Percentiles rank a stretch among this genome's conserved stretches.
These are phyloP conservation scores for Diaporthe ampelina DNA, from an alignment of 2,329 filamentous ascomycete species.

Conservation along the genomic window DNA sequence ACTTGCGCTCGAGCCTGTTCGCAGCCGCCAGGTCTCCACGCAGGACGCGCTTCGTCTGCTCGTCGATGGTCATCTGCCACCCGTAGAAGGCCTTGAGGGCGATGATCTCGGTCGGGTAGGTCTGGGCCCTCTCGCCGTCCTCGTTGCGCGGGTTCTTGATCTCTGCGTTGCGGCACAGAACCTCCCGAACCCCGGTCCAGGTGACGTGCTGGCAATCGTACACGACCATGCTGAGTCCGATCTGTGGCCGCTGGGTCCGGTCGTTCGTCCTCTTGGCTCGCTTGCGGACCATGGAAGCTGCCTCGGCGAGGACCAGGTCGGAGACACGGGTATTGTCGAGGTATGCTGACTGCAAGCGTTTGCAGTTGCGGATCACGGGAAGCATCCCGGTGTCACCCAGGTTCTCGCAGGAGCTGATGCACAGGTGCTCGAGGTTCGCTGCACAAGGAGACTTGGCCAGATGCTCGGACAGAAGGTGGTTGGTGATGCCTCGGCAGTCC, in stretches of 20 bases:
- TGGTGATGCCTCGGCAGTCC: slow-evolving; percentile 83
- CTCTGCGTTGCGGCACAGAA: slow-evolving; percentile 87
- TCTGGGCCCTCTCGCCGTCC: slow-evolving; percentile 41
- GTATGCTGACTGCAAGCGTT: slow-evolving; percentile 77
- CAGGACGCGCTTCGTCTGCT: slow-evolving; percentile 89
- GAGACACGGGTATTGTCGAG: slow-evolving; percentile 96
- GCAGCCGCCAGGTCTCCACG: slow-evolving; percentile 82
- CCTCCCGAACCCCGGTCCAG: slow-evolving; percentile 90
- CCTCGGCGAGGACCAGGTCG: slow-evolving; percentile 87
- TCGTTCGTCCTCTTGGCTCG: slow-evolving; percentile 66
- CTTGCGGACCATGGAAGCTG: slow-evolving; percentile 81
- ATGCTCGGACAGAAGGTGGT: slow-evolving; percentile 77
- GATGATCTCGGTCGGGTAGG: slow-evolving; percentile 84
- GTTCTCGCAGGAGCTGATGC: slow-evolving; percentile 90
- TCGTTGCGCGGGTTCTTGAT: slow-evolving; percentile 64
- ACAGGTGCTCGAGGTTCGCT: slow-evolving; percentile 80
- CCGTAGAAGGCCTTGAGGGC: slow-evolving; percentile 94
- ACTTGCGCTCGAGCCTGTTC: slow-evolving; percentile 86
- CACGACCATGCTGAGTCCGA: slow-evolving; percentile 82
- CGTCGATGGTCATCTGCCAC: slow-evolving; percentile 94
- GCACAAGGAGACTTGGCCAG: slow-evolving; percentile 84
- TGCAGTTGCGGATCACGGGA: slow-evolving; percentile 82
- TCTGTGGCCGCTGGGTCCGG: slow-evolving; percentile 58
- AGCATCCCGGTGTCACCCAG: slow-evolving; percentile 88
- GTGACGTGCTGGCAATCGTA: slow-evolving; percentile 95